These are phyloP conservation scores for Hypoxylon trugodes DNA, from an alignment of 495 filamentous ascomycete genomes.

Conservation along the genomic window DNA sequence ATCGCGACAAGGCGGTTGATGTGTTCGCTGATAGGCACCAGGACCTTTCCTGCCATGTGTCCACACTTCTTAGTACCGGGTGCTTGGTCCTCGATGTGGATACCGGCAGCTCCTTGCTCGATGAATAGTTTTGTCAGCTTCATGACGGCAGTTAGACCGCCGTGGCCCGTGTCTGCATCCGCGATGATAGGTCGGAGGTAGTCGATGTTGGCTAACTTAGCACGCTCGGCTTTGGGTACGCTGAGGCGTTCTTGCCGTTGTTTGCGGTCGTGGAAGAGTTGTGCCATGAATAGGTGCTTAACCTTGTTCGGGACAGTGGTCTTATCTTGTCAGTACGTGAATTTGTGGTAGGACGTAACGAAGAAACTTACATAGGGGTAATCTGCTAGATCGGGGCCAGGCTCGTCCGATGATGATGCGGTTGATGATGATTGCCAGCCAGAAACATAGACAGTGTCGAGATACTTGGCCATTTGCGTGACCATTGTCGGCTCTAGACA, in stretches of 20 bases:
- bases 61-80: conserved; percentile 99
- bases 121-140: conserved; percentile 98
- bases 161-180: conserved; percentile 97
- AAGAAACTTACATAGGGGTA: conserved; percentile 83
- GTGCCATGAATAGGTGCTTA: conserved; percentile 93
- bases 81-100: conserved; percentile 98
- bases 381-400: conserved; percentile 96
- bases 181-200: conserved; percentile 96
- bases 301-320: conserved; percentile 99
- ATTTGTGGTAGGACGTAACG: background rate
- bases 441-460: conserved; percentile 98
- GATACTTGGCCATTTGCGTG: conserved; percentile 98
- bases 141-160: conserved; percentile 96
- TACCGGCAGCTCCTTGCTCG: conserved; percentile 95
- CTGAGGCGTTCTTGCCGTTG: conserved; percentile 93
- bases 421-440: conserved; percentile 99
- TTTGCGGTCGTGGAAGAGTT: conserved; percentile 99
- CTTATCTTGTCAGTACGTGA: conserved; percentile 52
- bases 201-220: conserved; percentile 82
- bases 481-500: conserved; percentile 98
- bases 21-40: conserved; percentile 97
- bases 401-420: conserved; percentile 91
- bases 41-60: conserved; percentile 98
- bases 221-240: conserved; percentile 75
- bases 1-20: conserved; percentile 98